Evolutionary conservation across 2,329 filamentous ascomycete species (phyloP), one percentile per base, ranked within the genome.

Genomic region (Colletotrichum sp.): DNA sequence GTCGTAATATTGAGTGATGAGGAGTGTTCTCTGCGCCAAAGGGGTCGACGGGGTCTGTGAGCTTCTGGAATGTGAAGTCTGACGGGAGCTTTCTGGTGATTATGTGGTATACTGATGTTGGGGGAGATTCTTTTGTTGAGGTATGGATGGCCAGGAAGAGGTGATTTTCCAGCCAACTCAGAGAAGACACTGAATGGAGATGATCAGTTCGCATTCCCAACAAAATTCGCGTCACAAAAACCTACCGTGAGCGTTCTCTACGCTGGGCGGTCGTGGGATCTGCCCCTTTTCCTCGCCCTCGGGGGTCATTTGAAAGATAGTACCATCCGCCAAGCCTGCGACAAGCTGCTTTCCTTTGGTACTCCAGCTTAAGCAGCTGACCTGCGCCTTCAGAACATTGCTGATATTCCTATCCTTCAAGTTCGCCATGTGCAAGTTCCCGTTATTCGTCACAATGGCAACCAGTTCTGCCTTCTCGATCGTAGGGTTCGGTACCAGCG

Each of bases 311-410:
- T 98, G 96, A 72, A 91, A 90, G 69, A 94, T 93, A 15, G 92
- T 93, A 74, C 97, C 97, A 84, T 98, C 92, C 8, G 89, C 92
- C 79, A 97, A 88, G 19, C 98, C 97, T 79, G 95, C 96, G 61
- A 98, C 93, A 59, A 99, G 88, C 83, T 99, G 96, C 83, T 98
- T 99, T 63, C 97, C 97, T 82, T 93, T 95, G 77, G 92, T 94
- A 84, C 97, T 99, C 97, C 98, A 99, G 72, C 95, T 93, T 8
- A 95, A 90, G 81, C 94, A 97, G 82, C 93, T 96, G 32, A 98
- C 96, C 64, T 94, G 93, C 32, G 90, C 88, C 81, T 93, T 95
- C 78, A 98, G 87, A 1, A 80, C 87, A 78, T 87, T 90, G 39
- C 95, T 95, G 78, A 92, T 92, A 25, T 88, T 88, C 65, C 90